phyloP scores from a whole-genome alignment of 1,284 basidiomycete species.

The Farysia itapuensis region DNA sequence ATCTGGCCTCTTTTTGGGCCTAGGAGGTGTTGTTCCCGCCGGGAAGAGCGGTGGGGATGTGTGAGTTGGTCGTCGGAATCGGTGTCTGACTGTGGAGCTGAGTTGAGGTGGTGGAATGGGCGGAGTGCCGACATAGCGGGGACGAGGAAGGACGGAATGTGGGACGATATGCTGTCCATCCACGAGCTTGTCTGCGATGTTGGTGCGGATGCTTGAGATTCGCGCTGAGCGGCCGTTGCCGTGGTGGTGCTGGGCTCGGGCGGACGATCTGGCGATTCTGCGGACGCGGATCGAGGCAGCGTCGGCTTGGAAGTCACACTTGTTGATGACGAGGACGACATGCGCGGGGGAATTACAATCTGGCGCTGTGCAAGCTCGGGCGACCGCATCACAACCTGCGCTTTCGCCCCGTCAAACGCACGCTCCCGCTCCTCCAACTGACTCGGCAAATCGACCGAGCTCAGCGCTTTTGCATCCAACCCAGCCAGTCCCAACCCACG shows the following conservation, averaged over 20 bases:
- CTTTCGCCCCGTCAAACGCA: constrained; percentile 10
- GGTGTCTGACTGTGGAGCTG: neutral
- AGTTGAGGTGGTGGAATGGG: constrained; percentile 5
- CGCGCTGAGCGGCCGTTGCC: neutral
- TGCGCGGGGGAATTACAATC: neutral
- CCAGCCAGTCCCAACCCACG: constrained; percentile 10
- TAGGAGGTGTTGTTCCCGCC: constrained; percentile 6
- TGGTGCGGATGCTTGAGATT: neutral
- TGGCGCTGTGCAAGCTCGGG: neutral
- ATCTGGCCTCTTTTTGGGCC: constrained; percentile 41
- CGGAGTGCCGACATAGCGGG: constrained; percentile 21
- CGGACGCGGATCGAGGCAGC: neutral
- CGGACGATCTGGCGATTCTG: neutral
- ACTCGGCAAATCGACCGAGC: constrained; percentile 29
- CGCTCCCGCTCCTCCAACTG: constrained; percentile 22
- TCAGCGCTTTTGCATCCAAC: constrained; percentile 16
- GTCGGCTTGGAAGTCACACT: neutral
- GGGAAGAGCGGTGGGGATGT: no score
- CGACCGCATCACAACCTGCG: neutral
- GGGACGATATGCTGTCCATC: constrained; percentile 34
- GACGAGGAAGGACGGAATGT: constrained; percentile 29
- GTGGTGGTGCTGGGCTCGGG: neutral
- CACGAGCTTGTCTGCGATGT: constrained; percentile 2
- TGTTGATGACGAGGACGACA: neutral
- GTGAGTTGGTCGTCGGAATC: neutral